Conservation (phyloP, 352 stramenopile species). For the Vaucheria bursata region DNA sequence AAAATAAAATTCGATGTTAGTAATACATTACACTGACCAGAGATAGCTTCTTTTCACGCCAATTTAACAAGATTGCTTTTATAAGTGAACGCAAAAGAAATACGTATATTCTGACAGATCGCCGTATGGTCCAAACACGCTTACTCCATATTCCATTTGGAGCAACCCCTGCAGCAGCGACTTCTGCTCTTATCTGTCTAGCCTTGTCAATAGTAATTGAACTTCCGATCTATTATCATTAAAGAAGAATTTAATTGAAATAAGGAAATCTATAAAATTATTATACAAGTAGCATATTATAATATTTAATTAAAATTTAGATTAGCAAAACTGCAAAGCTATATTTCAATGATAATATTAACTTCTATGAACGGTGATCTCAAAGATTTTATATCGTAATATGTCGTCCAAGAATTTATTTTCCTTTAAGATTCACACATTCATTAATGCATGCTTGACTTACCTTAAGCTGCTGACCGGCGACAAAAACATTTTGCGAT, state of each 20-base stretch:
- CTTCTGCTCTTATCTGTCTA: neutral
- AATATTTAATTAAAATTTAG: neutral
- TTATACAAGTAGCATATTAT: neutral
- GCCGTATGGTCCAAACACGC: neutral
- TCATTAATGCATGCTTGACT: neutral
- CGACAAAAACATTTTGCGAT: neutral
- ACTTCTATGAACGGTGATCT: neutral
- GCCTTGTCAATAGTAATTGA: neutral
- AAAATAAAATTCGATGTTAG: no score
- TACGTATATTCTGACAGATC: constrained; percentile 34
- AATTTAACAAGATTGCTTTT: constrained; percentile 33
- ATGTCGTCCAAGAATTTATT: neutral
- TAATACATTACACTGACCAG: neutral
- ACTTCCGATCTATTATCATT: neutral
- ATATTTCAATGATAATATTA: neutral
- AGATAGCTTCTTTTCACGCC: constrained; percentile 1
- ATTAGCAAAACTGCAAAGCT: neutral
- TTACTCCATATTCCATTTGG: neutral
- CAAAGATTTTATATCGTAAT: neutral
- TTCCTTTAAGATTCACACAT: neutral
- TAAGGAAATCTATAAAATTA: neutral
- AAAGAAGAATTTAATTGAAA: neutral
- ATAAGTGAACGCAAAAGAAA: constrained; percentile 35
- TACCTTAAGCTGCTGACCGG: neutral
- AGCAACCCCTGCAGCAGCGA: neutral